These are phyloP conservation scores for Ananas comosus DNA, from an alignment of 176 grass and related monocot genomes.

Conservation along the genomic window DNA sequence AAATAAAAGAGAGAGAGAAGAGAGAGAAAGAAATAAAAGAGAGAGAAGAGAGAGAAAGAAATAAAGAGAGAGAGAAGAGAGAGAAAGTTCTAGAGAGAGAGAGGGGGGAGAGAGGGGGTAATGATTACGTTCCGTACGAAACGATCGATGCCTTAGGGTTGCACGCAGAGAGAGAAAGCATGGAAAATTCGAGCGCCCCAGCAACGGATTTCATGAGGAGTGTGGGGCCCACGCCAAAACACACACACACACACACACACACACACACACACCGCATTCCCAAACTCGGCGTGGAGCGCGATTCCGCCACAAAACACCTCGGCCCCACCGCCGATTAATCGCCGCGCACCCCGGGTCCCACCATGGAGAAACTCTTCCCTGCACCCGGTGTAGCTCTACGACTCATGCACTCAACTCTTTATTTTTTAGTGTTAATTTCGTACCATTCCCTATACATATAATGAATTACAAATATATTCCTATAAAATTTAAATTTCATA, in stretches of 20 bases:
- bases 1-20: not conserved
- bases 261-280: too few relatives aligned
- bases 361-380: too few relatives aligned
- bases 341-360: not conserved
- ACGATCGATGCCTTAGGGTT: slow-evolving; percentile 8
- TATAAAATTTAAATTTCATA: too few relatives aligned
- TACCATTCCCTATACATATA: too few relatives aligned
- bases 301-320: not conserved
- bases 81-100: not conserved
- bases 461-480: too few relatives aligned
- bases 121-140: slow-evolving; percentile 10
- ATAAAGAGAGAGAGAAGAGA: not conserved
- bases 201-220: not conserved
- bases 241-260: too few relatives aligned
- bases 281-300: not conserved
- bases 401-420: too few relatives aligned
- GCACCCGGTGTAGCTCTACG: too few relatives aligned
- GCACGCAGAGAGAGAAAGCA: slow-evolving; percentile 9
- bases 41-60: not conserved
- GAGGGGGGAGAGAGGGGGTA: not conserved
- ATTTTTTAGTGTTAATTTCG: too few relatives aligned
- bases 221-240: not conserved
- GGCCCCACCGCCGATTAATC: not conserved
- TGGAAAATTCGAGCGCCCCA: not conserved
- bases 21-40: not conserved